Conservation (phyloP, 1,284 basidiomycete genomes). For the Papiliotrema fonsecae region DNA sequence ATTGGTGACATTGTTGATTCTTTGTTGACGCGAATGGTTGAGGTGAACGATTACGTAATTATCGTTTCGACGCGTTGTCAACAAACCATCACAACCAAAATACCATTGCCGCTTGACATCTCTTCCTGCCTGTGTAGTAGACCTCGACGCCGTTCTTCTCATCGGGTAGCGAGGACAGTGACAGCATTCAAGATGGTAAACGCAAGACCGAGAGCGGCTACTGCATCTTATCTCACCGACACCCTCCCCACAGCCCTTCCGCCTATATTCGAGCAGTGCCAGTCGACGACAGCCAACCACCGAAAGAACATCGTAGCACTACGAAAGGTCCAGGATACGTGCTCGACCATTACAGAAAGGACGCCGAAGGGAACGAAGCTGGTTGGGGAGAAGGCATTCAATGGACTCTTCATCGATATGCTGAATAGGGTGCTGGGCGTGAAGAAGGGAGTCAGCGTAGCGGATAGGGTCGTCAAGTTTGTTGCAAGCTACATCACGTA, state of each 20-base stretch:
- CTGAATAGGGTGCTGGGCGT: conserved; percentile 66
- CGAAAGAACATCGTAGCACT: conserved; percentile 86
- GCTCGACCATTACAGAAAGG: conserved; percentile 57
- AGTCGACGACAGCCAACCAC: conserved; percentile 76
- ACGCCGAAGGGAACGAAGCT: conserved; percentile 55
- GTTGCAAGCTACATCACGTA: conserved; percentile 76
- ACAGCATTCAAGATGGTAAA: too few relatives aligned
- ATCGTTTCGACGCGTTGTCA: not conserved
- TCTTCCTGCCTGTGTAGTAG: too few relatives aligned
- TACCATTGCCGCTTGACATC: too few relatives aligned
- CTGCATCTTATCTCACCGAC: conserved; percentile 34
- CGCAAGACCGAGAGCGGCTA: conserved; percentile 15
- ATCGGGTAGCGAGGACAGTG: too few relatives aligned
- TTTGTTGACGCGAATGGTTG: not conserved
- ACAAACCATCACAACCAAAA: conserved; percentile 12
- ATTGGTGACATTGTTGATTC: not conserved
- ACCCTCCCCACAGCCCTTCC: conserved; percentile 48
- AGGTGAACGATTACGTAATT: conserved; percentile 1
- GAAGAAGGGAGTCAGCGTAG: conserved; percentile 77
- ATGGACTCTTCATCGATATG: conserved; percentile 66
- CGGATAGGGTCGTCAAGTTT: conserved; percentile 80
- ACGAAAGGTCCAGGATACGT: conserved; percentile 72
- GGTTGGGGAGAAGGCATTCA: conserved; percentile 76
- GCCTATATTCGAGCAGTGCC: conserved; percentile 74
- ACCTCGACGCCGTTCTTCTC: too few relatives aligned